phyloP scores from a whole-genome alignment of 345 rosid genomes.

The Turnera subulata region DNA sequence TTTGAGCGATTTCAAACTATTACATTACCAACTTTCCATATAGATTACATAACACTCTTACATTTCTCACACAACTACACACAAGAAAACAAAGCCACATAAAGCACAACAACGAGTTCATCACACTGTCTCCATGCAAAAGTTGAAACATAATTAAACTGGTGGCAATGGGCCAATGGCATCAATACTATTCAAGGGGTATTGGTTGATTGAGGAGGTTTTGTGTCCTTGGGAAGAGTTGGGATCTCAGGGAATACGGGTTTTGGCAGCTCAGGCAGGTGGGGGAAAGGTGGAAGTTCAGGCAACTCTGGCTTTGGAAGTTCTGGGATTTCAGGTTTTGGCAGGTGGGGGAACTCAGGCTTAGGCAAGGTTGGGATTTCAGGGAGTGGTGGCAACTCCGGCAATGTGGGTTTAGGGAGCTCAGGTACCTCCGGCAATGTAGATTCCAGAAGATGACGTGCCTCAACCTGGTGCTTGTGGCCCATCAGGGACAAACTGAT shows the following conservation, averaged over 20 bases:
- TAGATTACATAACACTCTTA: too few relatives aligned
- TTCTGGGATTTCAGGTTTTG: neutral
- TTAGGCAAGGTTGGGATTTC: neutral
- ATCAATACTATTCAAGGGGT: too few relatives aligned
- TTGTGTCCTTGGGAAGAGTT: neutral
- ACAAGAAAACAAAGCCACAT: too few relatives aligned
- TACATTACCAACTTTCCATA: neutral
- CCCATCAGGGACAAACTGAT: too few relatives aligned
- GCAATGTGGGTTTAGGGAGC: conserved; percentile 1
- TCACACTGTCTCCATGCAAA: too few relatives aligned
- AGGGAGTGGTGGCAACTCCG: neutral
- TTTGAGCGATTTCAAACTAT: too few relatives aligned
- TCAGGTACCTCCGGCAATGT: neutral
- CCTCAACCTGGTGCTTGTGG: neutral
- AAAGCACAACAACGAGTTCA: too few relatives aligned
- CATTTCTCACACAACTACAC: too few relatives aligned
- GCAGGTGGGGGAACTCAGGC: neutral
- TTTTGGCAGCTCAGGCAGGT: neutral
- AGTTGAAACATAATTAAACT: too few relatives aligned
- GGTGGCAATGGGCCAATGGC: too few relatives aligned
- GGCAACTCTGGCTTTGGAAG: conserved; percentile 3
- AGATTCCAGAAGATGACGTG: neutral
- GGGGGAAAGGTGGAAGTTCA: too few relatives aligned
- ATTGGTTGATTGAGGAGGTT: neutral
- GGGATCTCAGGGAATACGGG: neutral